Conservation (phyloP, 1,284 basidiomycete genomes). For the Sanghuangporus weigelae region DNA sequence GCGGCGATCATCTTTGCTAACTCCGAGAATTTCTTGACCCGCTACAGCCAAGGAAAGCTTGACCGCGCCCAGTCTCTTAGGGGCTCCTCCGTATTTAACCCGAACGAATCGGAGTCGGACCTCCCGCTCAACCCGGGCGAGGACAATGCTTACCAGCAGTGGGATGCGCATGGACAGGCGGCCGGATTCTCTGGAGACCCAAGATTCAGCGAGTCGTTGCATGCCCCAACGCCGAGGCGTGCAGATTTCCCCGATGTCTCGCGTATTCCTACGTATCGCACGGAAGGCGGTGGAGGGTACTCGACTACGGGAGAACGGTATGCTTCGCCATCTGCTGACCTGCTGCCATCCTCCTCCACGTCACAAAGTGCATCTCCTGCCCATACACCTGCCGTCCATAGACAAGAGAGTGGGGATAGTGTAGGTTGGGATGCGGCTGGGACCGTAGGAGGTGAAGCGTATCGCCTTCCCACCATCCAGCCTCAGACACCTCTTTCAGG, state of each 20-base stretch:
- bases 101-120: slow-evolving; percentile 14
- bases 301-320: slow-evolving; percentile 2
- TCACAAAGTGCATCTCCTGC: not conserved
- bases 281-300: slow-evolving; percentile 7
- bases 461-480: slow-evolving; percentile 10
- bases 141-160: slow-evolving; percentile 9
- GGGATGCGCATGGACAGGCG: slow-evolving; percentile 11
- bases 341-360: not conserved
- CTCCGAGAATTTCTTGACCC: not conserved
- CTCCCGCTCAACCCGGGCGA: slow-evolving; percentile 16
- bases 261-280: slow-evolving; percentile 4
- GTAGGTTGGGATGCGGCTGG: slow-evolving; percentile 13
- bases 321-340: not conserved
- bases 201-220: not conserved
- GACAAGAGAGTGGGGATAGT: slow-evolving; percentile 10
- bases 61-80: slow-evolving; percentile 7
- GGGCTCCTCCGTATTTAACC: slow-evolving; percentile 15
- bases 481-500: slow-evolving; percentile 16
- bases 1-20: not conserved
- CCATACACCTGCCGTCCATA: not conserved
- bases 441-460: slow-evolving; percentile 7
- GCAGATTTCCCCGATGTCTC: not conserved
- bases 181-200: slow-evolving; percentile 11
- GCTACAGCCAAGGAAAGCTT: slow-evolving; percentile 13
- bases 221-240: slow-evolving; percentile 10